Evolutionary conservation across 352 stramenopile species (phyloP).

Genomic region (Albugo laibachii): DNA sequence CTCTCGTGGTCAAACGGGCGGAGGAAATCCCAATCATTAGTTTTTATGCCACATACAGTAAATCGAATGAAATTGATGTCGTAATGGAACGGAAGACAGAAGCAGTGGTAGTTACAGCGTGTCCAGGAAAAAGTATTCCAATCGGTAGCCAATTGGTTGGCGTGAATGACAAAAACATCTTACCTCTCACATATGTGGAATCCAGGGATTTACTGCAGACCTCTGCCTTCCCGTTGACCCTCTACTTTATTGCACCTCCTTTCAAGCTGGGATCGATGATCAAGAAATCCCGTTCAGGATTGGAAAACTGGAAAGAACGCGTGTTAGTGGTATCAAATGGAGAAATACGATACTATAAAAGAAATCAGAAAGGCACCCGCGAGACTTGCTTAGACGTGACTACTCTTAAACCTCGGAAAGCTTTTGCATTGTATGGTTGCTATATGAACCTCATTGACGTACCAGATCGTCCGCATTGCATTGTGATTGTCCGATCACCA

Average conservation of each 20-base stretch:
- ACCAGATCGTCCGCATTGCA: constrained; percentile 45
- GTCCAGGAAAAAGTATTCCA: constrained; percentile 23
- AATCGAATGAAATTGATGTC: constrained; percentile 38
- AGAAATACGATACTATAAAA: constrained; percentile 49
- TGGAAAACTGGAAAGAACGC: constrained; percentile 76
- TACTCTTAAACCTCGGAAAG: constrained; percentile 64
- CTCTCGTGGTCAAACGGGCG: constrained; percentile 48
- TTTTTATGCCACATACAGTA: constrained; percentile 35
- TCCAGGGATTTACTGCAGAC: constrained; percentile 27
- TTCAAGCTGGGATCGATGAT: constrained; percentile 61
- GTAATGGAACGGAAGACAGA: constrained; percentile 59
- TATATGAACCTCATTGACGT: constrained; percentile 71
- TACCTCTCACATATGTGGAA: constrained; percentile 36
- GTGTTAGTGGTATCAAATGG: constrained; percentile 63
- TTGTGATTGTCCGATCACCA: constrained; percentile 53
- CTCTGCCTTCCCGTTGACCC: constrained; percentile 31
- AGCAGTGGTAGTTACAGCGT: constrained; percentile 41
- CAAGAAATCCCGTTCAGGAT: constrained; percentile 50
- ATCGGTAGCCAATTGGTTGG: constrained; percentile 56
- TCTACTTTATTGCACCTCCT: constrained; percentile 68
- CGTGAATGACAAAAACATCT: constrained; percentile 32
- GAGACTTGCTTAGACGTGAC: constrained; percentile 6
- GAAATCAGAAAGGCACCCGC: no score
- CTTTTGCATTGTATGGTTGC: constrained; percentile 65
- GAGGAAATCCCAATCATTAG: constrained; percentile 59